Evolutionary conservation across 2,329 filamentous ascomycete species (phyloP).

Genomic region (Pyrenophora seminiperda): DNA sequence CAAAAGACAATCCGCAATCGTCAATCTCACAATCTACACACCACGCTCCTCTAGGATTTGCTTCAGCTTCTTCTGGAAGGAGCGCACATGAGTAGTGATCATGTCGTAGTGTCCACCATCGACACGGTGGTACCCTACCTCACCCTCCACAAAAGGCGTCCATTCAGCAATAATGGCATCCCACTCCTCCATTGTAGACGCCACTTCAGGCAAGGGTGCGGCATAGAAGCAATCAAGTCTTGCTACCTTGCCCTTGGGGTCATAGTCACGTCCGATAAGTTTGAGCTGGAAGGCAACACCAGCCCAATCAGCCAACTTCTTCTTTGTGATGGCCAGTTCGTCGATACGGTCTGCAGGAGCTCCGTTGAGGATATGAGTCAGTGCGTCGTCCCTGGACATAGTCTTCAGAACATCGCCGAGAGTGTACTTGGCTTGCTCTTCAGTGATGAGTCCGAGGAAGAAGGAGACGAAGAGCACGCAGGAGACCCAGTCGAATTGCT

Average conservation of each 20-base stretch:
- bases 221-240: too few species aligned
- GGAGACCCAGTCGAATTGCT: neutral
- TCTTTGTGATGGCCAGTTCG: neutral
- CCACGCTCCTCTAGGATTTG: neutral
- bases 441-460: neutral
- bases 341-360: neutral
- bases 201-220: too few species aligned
- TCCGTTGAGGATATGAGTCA: neutral
- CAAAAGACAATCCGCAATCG: too few species aligned
- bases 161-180: too few species aligned
- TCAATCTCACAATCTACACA: too few species aligned
- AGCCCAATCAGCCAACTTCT: neutral
- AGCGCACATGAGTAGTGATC: neutral
- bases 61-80: neutral
- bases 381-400: neutral
- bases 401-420: neutral
- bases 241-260: too few species aligned
- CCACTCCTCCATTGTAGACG: too few species aligned
- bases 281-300: too few species aligned
- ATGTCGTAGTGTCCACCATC: neutral
- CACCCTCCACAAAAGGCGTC: neutral
- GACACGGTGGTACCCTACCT: neutral
- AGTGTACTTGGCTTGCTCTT: neutral
- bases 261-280: too few species aligned
- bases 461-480: neutral